phyloP scores from a whole-genome alignment of 2,329 filamentous ascomycete genomes.

The Pseudocercospora pini-densiflorae region DNA sequence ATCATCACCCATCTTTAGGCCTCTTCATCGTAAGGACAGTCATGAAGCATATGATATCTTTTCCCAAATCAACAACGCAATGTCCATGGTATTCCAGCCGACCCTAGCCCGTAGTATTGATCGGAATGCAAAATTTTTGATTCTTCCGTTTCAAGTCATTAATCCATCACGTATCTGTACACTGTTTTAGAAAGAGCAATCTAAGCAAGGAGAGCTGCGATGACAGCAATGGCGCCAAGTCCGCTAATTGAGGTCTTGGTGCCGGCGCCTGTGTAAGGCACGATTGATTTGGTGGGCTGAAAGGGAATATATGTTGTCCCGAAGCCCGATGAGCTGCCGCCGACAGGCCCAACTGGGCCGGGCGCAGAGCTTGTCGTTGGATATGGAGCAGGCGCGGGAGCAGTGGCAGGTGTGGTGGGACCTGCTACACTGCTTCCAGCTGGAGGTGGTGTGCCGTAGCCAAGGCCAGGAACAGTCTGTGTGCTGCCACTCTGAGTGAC shows the following conservation, averaged over 20 bases:
- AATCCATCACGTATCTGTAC: conserved; percentile 4
- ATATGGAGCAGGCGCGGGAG: conserved; percentile 20
- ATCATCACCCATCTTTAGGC: neutral
- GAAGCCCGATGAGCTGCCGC: conserved; percentile 6
- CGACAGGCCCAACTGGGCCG: conserved; percentile 19
- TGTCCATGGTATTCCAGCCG: conserved; percentile 5
- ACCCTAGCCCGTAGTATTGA: conserved; percentile 8
- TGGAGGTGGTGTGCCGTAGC: conserved; percentile 24
- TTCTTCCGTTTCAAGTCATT: conserved; percentile 14
- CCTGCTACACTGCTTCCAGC: conserved; percentile 9
- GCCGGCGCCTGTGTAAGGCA: conserved; percentile 16
- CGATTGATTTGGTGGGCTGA: conserved; percentile 6
- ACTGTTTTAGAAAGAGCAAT: neutral
- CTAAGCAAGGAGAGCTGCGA: conserved; percentile 6
- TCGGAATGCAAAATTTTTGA: conserved; percentile 10
- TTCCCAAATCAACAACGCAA: neutral
- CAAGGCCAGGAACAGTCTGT: conserved; percentile 23
- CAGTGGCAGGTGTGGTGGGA: conserved; percentile 6
- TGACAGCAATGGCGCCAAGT: neutral
- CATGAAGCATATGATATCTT: conserved; percentile 2
- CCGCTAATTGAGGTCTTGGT: neutral
- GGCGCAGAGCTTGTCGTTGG: conserved; percentile 17
- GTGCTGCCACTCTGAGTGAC: conserved; percentile 25
- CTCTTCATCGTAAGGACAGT: conserved; percentile 10
- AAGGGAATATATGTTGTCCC: conserved; percentile 19